Base-by-base conservation (phyloP, 176 grass and related monocot genomes). In the Lolium rigidum region DNA sequence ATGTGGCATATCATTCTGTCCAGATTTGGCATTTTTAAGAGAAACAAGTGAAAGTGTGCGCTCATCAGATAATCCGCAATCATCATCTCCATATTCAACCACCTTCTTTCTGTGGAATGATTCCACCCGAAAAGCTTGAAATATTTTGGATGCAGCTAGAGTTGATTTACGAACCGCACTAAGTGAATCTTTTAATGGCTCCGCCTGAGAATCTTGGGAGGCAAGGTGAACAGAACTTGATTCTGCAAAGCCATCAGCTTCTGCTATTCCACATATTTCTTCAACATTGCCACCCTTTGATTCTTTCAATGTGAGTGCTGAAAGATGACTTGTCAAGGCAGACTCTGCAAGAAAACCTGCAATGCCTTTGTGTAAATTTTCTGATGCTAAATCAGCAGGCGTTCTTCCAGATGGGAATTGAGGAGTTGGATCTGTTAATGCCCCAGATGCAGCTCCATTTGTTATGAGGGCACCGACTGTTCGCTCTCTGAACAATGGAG, bases 101-200 rank as follows among this genome's bases (percentile, higher is more conserved):
- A 94, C 77, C 87, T 94, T 96, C 76, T 99, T 99, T 89, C 97
- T 94, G 80, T 99, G 97, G 73, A 99, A 99, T 22, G 97, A 99
- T 47, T 99, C 85, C 37, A 97, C 83, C 87, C 97, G 92, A 35
- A 99, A 99, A 88, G 93, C 97, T 92, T 99, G 97, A 86, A 94
- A 93, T 87, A 99, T 99, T 77, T 90, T 90, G 51, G 97, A 94
- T 18, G 97, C 97, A 66, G 97, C 97, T 85, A 94, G 97, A 88
- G 97, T 94, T 46, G 97, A 95, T 86, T 97, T 99, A 73, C 94
- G 88, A 87, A 99, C 89, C 9, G 97, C 97, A 85, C 85, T 90
- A 74, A 99, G 88, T 84, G 97, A 93, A 80, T 99, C 92, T 87
- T 94, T 93, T 38, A 97, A 65, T 56, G 94, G 88, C 66, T 87